Conservation (phyloP, 306 rosid genomes). For the Quillaja saponaria region DNA sequence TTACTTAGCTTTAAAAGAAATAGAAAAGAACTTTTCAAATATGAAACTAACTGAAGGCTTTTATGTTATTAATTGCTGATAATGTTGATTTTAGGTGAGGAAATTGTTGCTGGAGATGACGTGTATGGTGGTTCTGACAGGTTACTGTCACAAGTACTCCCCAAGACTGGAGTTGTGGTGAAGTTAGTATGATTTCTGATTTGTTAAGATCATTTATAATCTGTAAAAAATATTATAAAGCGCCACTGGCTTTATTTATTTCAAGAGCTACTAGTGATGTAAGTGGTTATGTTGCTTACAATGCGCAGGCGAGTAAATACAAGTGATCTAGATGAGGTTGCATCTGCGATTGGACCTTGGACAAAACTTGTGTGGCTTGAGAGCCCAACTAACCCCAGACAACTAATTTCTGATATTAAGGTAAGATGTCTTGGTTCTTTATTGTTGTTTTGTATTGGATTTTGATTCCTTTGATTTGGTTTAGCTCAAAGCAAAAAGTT, state of each 20-base stretch:
- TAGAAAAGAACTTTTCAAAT: too few species aligned
- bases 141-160: slow-evolving; percentile 74
- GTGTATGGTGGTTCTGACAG: slow-evolving; percentile 86
- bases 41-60: neutral
- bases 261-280: slow-evolving; percentile 10
- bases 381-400: slow-evolving; percentile 92
- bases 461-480: neutral
- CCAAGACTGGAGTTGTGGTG: slow-evolving; percentile 75
- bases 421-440: slow-evolving; percentile 48
- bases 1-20: slow-evolving; percentile 9
- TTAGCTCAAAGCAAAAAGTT: neutral
- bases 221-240: slow-evolving; percentile 12
- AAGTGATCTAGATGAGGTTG: slow-evolving; percentile 72
- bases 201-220: neutral
- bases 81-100: slow-evolving; percentile 61
- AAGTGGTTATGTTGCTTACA: slow-evolving; percentile 30
- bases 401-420: slow-evolving; percentile 73
- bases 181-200: slow-evolving; percentile 59
- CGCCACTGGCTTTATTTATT: slow-evolving; percentile 24
- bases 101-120: slow-evolving; percentile 90
- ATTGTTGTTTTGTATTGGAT: slow-evolving; percentile 18
- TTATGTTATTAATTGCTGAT: slow-evolving; percentile 28
- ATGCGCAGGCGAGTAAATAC: slow-evolving; percentile 79
- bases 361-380: slow-evolving; percentile 97
- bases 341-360: slow-evolving; percentile 71